Evolutionary conservation across 2,329 filamentous ascomycete genomes (phyloP).

Genomic region (Botryotinia narcissicola): DNA sequence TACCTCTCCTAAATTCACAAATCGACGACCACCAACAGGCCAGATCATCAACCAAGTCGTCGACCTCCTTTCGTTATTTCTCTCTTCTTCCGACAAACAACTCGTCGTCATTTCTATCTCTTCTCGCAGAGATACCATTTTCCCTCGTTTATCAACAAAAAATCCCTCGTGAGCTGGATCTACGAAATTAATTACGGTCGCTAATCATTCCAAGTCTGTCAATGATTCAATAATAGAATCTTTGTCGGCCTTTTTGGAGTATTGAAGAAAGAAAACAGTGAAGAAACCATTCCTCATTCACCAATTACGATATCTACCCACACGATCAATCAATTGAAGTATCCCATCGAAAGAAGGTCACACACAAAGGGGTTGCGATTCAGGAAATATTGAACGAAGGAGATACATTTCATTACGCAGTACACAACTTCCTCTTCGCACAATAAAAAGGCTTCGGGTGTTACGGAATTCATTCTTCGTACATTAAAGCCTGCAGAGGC

Average conservation of each 20-base stretch:
- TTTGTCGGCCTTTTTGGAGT: conserved; percentile 8
- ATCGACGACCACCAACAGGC: conserved; percentile 13
- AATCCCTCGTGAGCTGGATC: conserved; percentile 19
- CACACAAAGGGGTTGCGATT: conserved; percentile 10
- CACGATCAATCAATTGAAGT: conserved; percentile 4
- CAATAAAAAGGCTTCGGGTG: neutral
- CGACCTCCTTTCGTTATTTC: conserved; percentile 16
- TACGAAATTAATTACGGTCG: conserved; percentile 14
- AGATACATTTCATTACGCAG: neutral
- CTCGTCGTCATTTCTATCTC: conserved; percentile 12
- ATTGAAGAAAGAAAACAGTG: neutral
- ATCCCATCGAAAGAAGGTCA: neutral
- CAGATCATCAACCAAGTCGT: neutral
- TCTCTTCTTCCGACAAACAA: neutral
- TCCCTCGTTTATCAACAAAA: conserved; percentile 10
- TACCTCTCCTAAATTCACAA: neutral
- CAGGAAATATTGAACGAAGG: neutral
- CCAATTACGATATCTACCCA: neutral
- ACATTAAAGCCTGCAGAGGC: conserved; percentile 27
- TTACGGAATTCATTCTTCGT: conserved; percentile 6
- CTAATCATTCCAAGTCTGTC: conserved; percentile 17
- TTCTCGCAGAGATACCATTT: conserved; percentile 12
- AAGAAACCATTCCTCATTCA: conserved; percentile 6
- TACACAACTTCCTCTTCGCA: conserved; percentile 11
- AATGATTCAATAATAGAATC: conserved; percentile 12